Conservation (phyloP, 208 protist species). For the Leishmania amazonensis region DNA sequence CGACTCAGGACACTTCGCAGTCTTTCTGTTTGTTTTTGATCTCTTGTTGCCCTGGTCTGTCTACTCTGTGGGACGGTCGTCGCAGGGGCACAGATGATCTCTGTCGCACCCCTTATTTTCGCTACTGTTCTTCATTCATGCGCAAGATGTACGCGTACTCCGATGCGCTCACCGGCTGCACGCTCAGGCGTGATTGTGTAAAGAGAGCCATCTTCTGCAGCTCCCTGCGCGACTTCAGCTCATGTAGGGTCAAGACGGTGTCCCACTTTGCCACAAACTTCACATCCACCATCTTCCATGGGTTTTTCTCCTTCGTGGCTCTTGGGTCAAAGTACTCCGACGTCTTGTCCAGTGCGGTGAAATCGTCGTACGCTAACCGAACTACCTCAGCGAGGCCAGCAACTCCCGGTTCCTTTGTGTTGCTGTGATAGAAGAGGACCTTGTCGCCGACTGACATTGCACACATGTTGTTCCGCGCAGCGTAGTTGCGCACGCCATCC, state of each 20-base stretch:
- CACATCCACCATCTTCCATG: conserved; percentile 88
- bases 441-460: conserved; percentile 77
- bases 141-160: conserved; percentile 71
- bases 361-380: conserved; percentile 64
- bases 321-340: conserved; percentile 79
- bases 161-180: conserved; percentile 60
- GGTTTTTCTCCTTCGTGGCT: conserved; percentile 65
- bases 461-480: conserved; percentile 84
- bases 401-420: conserved; percentile 75
- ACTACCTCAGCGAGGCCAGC: conserved; percentile 71
- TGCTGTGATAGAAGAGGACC: conserved; percentile 90
- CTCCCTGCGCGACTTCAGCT: conserved; percentile 54
- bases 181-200: conserved; percentile 67
- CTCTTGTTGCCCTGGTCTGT: not conserved
- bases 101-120: not conserved
- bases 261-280: conserved; percentile 72
- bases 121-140: conserved; percentile 22
- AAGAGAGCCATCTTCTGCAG: conserved; percentile 77
- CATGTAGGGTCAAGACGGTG: conserved; percentile 49
- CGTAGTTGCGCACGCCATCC: conserved; percentile 90
- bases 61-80: too few species aligned
- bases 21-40: not conserved
- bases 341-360: conserved; percentile 74
- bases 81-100: not conserved
- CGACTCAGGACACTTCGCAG: not conserved